Evolutionary conservation across 2,329 filamentous ascomycete genomes (phyloP), one percentile per base, ranked within the genome.

Genomic region (Penicillium digitatum): DNA sequence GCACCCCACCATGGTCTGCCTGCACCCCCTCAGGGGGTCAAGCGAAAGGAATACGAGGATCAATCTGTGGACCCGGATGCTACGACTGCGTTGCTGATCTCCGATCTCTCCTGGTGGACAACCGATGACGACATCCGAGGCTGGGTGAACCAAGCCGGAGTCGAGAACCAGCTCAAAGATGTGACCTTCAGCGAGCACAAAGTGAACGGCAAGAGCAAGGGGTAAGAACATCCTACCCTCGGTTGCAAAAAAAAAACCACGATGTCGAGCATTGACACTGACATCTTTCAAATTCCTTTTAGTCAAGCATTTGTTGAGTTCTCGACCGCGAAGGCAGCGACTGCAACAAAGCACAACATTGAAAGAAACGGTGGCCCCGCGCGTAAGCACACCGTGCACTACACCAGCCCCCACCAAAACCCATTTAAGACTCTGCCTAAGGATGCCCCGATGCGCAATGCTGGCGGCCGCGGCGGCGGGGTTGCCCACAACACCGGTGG

Each of bases 111-210:
- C 72, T 99, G 94, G 94, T 97, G 93, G 93, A 92, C 87, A 29
- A 95, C 89, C 2, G 94, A 99, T 69, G 94, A 99, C 68, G 91
- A 97, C 65, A 84, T 99, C 54, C 88, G 94, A 50, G 89, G 88
- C 48, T 96, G 91, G 89, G 81, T 88, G 24, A 85, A 86, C 62
- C 82, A 89, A 61, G 89, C 88, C n/a, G 83, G 82, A 2, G 89
- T 85, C 63, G 94, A 97, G 72, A 82, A 87, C 43, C 90, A 96
- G 67, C 77, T 97, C 18, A 91, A 89, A 66, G 94, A 97, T 58
- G 85, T 99, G 48, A 96, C 92, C 0, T 99, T 97, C 72, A 96
- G 90, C 67, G 94, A 99, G 72, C 94, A 97, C 75, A 99, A 99
- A 72, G 92, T 97, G 45, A 99, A 99, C 64, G 94, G 94, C 64